Evolutionary conservation across 345 rosid genomes (phyloP).

Genomic region (Salix viminalis): DNA sequence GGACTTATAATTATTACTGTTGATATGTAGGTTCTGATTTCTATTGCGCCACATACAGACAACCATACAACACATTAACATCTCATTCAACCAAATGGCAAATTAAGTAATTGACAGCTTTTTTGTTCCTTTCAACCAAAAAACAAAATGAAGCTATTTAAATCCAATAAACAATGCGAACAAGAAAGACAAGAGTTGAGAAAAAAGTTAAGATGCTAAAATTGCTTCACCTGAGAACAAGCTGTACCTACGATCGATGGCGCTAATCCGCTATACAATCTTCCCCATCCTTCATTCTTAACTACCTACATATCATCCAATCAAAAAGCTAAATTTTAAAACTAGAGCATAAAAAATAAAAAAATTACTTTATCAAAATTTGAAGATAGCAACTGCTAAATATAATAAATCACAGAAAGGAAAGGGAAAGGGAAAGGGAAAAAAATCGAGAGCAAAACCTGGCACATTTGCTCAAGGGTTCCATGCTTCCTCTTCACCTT

Average conservation of each 20-base stretch:
- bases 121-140: not conserved
- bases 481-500: conserved; percentile 70
- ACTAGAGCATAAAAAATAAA: not conserved
- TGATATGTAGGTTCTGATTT: not conserved
- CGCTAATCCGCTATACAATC: conserved; percentile 80
- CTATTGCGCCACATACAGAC: not conserved
- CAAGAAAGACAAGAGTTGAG: not conserved
- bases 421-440: not conserved
- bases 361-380: not conserved
- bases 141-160: not conserved
- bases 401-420: not conserved
- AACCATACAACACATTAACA: conserved; percentile 6
- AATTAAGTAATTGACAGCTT: not conserved
- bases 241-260: conserved; percentile 91
- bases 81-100: not conserved
- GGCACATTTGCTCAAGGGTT: conserved; percentile 70
- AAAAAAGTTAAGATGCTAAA: conserved; percentile 1
- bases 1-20: no score
- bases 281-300: conserved; percentile 79
- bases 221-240: conserved; percentile 72
- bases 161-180: not conserved
- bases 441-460: conserved; percentile 39
- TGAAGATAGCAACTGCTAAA: not conserved
- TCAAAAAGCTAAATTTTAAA: not conserved
- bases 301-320: not conserved